Percentiles rank a stretch among this genome's conserved stretches.
These are phyloP conservation scores for Starmerella potacharoeniae DNA, from an alignment of 805 yeast species.

Conservation along the genomic window DNA sequence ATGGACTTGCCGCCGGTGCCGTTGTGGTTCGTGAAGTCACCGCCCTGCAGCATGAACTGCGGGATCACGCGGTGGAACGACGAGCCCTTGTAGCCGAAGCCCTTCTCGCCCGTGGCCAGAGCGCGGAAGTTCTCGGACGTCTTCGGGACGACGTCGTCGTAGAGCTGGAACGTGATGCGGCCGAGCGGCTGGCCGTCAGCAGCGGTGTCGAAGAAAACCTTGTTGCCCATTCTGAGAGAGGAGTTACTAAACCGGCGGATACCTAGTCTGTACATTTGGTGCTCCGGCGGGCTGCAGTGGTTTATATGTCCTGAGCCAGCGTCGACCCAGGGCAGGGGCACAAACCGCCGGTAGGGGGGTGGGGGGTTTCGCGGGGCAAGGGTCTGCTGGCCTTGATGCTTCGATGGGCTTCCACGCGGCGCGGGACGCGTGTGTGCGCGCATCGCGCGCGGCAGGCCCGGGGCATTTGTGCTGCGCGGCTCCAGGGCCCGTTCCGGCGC, in stretches of 20 bases:
- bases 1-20: conserved; percentile 90
- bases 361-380: not conserved
- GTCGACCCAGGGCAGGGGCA: not conserved
- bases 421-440: not conserved
- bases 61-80: conserved; percentile 96
- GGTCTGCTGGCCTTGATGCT: not conserved
- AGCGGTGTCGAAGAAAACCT: conserved; percentile 73
- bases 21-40: conserved; percentile 74
- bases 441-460: too few species aligned
- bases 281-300: not conserved
- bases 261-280: conserved; percentile 14
- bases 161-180: conserved; percentile 75
- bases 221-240: conserved; percentile 27
- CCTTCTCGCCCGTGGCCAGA: conserved; percentile 87
- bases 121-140: conserved; percentile 96
- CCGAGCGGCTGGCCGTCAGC: conserved; percentile 72
- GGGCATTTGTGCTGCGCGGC: too few species aligned
- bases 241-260: conserved; percentile 19
- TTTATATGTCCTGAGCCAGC: conserved; percentile 11
- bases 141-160: conserved; percentile 86
- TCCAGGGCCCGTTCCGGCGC: too few species aligned
- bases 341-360: not conserved
- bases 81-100: conserved; percentile 76
- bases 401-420: not conserved
- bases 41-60: conserved; percentile 88